Base-by-base conservation (phyloP, 2,329 filamentous ascomycete genomes). In the Neophaeococcomyces aloes region DNA sequence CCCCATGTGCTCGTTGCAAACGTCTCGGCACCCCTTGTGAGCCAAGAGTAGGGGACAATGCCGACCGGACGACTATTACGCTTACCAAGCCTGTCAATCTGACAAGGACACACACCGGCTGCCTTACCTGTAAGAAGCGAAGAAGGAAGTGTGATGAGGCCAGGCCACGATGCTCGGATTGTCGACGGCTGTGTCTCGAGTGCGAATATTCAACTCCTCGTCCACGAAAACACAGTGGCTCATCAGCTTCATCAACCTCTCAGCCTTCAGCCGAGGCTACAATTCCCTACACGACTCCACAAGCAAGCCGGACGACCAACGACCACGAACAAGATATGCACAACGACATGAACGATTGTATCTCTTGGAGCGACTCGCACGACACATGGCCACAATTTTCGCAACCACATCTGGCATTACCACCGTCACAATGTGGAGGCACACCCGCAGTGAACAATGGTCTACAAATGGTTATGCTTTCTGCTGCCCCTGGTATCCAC, bases 101-200 rank as follows among this genome's bases (percentile, higher is more conserved):
- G 50, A 18, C 50, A 32, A 33, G 55, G 14, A 58, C 57, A 25
- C 54, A 54, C 7, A 50, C 52, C 11, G 56, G 53, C 8, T 59
- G 56, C 44, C 19, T 56, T 10, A 50, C 52, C 40, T 58, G 56
- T 50, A 58, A 57, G 48, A 47, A 47, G 29, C 40, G 38, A 49
- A 25, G 52, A 52, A 52, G 56, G 49, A 32, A 25, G 23, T 42
- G 47, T 45, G 44, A 45, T 42, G 47, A 48, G 33, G 18, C 44
- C 14, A 46, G 44, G 11, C 56, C 56, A 2, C 48, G 49, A 40
- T 59, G 56, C 33, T 53, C 50, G 8, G 56, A 59, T 32, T 59
- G 56, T 34, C 49, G 50, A 11, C 52, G 56, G 1, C 44, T 59
- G 23, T 58, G 56, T 49, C 38, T 57, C 2, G 33, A 43, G 13